A percentile compares a stretch with the other conserved stretches of the same genome.
Evolutionary conservation across 768 basidiomycete genomes (phyloP).

Genomic region (Kwoniella sp.): DNA sequence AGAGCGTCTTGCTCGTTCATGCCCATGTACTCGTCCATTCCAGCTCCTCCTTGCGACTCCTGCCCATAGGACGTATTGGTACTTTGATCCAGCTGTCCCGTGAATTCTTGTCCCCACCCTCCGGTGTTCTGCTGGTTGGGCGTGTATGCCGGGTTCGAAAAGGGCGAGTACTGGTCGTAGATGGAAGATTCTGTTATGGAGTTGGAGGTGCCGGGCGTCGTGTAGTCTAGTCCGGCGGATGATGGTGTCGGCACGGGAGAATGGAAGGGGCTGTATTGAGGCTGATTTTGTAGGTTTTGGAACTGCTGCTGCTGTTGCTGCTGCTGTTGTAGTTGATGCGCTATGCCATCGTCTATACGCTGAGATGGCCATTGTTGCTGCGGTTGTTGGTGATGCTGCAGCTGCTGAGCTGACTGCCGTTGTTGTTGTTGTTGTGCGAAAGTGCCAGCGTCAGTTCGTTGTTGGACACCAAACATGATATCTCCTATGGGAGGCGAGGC

Average conservation of each 20-base stretch:
- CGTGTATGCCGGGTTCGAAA: slow-evolving; percentile 9
- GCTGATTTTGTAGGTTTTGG: slow-evolving; percentile 5
- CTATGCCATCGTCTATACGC: background rate
- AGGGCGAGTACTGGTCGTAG: slow-evolving; percentile 22
- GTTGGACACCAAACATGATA: slow-evolving; percentile 31
- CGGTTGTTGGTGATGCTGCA: slow-evolving; percentile 16
- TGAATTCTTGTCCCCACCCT: slow-evolving; percentile 29
- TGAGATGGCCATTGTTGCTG: background rate
- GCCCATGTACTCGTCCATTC: slow-evolving; percentile 18
- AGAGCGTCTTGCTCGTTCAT: slow-evolving; percentile 22
- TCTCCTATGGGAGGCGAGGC: slow-evolving; percentile 25
- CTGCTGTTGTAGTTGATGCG: slow-evolving; percentile 6
- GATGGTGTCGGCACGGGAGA: slow-evolving; percentile 23
- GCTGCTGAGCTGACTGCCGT: background rate
- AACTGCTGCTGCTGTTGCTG: slow-evolving; percentile 1
- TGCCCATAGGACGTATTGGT: slow-evolving; percentile 1
- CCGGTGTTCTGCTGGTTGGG: slow-evolving; percentile 8
- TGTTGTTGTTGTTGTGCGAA: slow-evolving; percentile 17
- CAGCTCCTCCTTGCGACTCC: slow-evolving; percentile 1
- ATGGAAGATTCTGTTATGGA: slow-evolving; percentile 6
- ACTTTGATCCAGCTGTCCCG: slow-evolving; percentile 19
- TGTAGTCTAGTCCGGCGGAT: slow-evolving; percentile 18
- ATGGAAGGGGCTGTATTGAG: slow-evolving; percentile 22
- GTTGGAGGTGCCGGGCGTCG: slow-evolving; percentile 21
- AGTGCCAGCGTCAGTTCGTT: background rate